Percentiles rank a stretch among this genome's conserved stretches.
These are phyloP conservation scores for Macrolepiota dolichaula DNA, from an alignment of 768 basidiomycete species.

Conservation along the genomic window DNA sequence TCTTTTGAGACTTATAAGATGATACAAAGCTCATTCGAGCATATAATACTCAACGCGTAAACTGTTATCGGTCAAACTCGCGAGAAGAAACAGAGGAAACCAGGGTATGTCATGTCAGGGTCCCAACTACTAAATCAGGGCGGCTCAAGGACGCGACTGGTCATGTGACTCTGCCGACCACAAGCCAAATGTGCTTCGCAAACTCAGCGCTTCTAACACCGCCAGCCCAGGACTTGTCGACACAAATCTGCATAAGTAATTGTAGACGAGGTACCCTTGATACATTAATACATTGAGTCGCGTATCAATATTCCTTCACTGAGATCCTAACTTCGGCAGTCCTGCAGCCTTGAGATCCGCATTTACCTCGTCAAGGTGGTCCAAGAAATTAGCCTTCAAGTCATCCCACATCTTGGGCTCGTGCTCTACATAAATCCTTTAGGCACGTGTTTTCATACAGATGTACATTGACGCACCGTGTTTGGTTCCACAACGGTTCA, in stretches of 20 bases:
- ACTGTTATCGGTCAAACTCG: background rate
- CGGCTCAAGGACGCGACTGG: background rate
- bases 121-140: background rate
- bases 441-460: background rate
- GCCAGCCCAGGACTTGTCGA: too few species aligned
- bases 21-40: background rate
- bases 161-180: background rate
- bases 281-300: background rate
- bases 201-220: too few species aligned
- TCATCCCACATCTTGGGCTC: constrained; percentile 69
- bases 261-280: too few species aligned
- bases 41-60: background rate
- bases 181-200: background rate
- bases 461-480: constrained; percentile 38
- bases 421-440: constrained; percentile 36
- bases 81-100: too few species aligned
- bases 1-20: background rate
- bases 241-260: too few species aligned
- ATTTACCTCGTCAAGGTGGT: constrained; percentile 55
- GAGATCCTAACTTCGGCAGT: constrained; percentile 26
- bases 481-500: constrained; percentile 54
- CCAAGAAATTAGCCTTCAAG: constrained; percentile 53
- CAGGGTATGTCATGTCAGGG: background rate
- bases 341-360: constrained; percentile 40
- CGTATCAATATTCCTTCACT: background rate